phyloP scores from a whole-genome alignment of 192 early-diverging fungal species.

The Chytriomyces confervae region DNA sequence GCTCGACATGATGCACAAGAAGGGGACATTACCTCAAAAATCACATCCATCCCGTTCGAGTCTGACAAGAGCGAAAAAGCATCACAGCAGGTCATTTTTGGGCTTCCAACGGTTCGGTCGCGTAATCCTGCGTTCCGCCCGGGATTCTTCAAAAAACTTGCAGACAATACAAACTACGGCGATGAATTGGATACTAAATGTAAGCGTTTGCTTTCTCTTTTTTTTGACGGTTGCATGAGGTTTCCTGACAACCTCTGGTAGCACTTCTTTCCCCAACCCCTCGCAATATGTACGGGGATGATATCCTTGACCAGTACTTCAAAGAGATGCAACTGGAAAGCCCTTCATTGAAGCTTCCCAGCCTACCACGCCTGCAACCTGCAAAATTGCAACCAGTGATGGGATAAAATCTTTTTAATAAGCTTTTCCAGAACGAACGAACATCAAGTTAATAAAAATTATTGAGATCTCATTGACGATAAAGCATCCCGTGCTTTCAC shows the following conservation, averaged over 20 bases:
- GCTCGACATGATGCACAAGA: background rate
- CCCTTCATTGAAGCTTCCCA: background rate
- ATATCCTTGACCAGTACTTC: conserved; percentile 22
- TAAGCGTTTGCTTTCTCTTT: background rate
- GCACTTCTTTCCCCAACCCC: conserved; percentile 49
- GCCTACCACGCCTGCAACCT: background rate
- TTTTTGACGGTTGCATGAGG: background rate
- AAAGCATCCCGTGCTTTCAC: conserved; percentile 3
- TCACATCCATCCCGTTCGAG: conserved; percentile 27
- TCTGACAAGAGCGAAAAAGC: conserved; percentile 9
- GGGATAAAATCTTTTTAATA: conserved; percentile 3
- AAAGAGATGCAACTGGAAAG: background rate
- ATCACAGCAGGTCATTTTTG: conserved; percentile 32
- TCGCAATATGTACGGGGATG: conserved; percentile 43
- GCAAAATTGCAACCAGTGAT: conserved; percentile 8
- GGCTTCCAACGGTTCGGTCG: conserved; percentile 47
- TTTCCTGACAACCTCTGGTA: conserved; percentile 1
- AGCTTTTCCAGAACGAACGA: background rate
- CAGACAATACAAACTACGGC: conserved; percentile 53
- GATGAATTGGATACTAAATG: conserved; percentile 49
- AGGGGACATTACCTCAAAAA: conserved; percentile 25
- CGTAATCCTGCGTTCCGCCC: conserved; percentile 30
- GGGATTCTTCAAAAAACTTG: conserved; percentile 39
- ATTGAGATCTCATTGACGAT: background rate
- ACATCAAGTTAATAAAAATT: background rate